A percentile compares a stretch with the other conserved stretches of the same genome.
These are phyloP conservation scores for Chytriomyces sp. DNA, from an alignment of 192 early-diverging fungal genomes.

Conservation along the genomic window DNA sequence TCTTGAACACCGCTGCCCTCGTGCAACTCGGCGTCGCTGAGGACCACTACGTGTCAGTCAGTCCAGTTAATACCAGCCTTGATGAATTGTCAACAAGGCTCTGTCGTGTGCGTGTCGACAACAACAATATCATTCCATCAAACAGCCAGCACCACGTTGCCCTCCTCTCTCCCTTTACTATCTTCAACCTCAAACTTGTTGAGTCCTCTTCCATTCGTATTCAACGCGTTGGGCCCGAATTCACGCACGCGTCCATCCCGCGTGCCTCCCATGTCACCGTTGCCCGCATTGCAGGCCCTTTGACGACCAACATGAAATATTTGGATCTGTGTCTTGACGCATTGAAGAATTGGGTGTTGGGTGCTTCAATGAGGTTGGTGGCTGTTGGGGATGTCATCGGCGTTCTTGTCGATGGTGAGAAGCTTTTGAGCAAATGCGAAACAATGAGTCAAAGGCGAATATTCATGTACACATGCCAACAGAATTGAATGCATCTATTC, in stretches of 20 bases:
- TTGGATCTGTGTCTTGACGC: conserved; percentile 59
- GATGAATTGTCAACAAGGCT: too few relatives aligned
- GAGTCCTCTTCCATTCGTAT: background rate
- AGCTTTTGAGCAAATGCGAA: too few relatives aligned
- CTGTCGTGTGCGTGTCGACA: background rate
- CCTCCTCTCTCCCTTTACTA: background rate
- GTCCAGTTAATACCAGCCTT: background rate
- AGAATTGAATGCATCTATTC: conserved; percentile 9
- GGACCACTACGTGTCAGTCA: background rate
- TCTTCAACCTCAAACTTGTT: background rate
- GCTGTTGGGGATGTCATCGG: conserved; percentile 68
- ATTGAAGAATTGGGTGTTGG: conserved; percentile 69
- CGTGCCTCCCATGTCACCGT: conserved; percentile 63
- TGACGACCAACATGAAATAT: conserved; percentile 60
- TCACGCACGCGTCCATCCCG: conserved; percentile 1
- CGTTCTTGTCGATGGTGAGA: conserved; percentile 67
- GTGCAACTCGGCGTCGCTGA: background rate
- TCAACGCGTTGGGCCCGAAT: background rate
- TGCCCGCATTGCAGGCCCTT: conserved; percentile 66
- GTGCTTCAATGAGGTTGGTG: conserved; percentile 59
- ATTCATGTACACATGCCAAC: too few relatives aligned
- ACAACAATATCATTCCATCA: background rate
- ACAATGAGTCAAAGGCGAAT: too few relatives aligned
- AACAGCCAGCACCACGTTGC: background rate
- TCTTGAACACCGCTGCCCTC: background rate